These are phyloP conservation scores for Ganoderma multipileum DNA, from an alignment of 1,284 basidiomycete species.

Conservation along the genomic window DNA sequence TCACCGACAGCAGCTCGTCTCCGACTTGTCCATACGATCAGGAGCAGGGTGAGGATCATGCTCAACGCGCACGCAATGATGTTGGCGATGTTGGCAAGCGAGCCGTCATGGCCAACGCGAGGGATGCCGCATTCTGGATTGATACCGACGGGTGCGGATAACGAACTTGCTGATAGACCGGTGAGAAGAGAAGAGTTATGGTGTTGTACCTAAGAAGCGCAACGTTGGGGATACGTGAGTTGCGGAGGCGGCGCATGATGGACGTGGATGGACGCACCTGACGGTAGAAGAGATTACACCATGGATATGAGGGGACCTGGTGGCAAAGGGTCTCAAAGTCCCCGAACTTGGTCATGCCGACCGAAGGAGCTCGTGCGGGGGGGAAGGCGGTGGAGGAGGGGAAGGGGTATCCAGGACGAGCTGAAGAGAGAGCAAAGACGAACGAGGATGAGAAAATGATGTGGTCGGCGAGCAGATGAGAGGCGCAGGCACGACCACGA, in stretches of 20 bases:
- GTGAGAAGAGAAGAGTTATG: constrained; percentile 43
- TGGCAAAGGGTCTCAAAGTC: constrained; percentile 66
- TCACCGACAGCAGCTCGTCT: constrained; percentile 60
- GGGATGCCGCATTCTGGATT: constrained; percentile 64
- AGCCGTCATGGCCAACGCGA: constrained; percentile 52
- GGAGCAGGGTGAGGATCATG: constrained; percentile 54
- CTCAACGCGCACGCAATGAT: constrained; percentile 71
- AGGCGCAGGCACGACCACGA: not conserved
- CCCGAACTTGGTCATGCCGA: constrained; percentile 60
- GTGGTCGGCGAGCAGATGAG: not conserved
- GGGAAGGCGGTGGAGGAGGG: not conserved
- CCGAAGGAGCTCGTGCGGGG: not conserved
- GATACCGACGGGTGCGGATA: constrained; percentile 61
- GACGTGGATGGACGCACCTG: constrained; percentile 46
- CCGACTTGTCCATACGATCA: constrained; percentile 53
- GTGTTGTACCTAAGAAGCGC: constrained; percentile 42
- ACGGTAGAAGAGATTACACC: constrained; percentile 77
- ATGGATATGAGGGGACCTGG: constrained; percentile 66
- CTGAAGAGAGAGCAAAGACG: constrained; percentile 1
- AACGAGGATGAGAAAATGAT: constrained; percentile 4
- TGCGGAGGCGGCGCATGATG: constrained; percentile 2
- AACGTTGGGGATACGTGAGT: constrained; percentile 1
- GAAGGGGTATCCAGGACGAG: constrained; percentile 9
- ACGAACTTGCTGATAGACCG: constrained; percentile 47
- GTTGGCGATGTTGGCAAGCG: constrained; percentile 77